Evolutionary conservation across 768 basidiomycete genomes (phyloP), one percentile per base, ranked within the genome.

Genomic region (Auricularia sp.): DNA sequence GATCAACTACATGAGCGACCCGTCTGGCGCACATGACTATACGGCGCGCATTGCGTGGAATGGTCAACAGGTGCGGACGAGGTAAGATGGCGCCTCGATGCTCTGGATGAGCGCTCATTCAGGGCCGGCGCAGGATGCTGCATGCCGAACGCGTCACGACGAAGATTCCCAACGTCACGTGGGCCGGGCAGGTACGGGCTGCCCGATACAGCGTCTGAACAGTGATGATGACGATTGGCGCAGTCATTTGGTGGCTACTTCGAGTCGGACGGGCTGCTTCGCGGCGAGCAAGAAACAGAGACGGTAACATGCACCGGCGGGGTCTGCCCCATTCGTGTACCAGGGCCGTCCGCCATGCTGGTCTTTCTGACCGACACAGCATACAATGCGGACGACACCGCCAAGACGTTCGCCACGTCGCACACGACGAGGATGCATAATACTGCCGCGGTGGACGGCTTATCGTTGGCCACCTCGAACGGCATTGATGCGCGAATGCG

Each of bases 1-100:
- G 63, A 82, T 92, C 76, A 94, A 93, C 73, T 92, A 82, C 70
- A 78, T 90, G 54, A 78, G 80, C 35, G 89, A 91, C 69, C 67
- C 78, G 0, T 76, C 78, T 3, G 87, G 86, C 3, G 81, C 77
- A 0, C 83, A 78, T 68, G 78, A 82, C 61, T 82, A 83, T 66
- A 81, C 77, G 2, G 81, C 81, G 13, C 79, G 76, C 10, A 76
- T 92, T 56, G 76, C 77, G 66, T 67, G 77, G 11, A 74, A 72
- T 61, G 71, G 73, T 13, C 77, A 74, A 0, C 85, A 76, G 24
- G 82, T 88, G 21, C 76, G 76, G 65, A 82, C 85, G 69, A 85
- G 85, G 77, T 82, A 67, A 66, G 81, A 76, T 14, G 65, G 65
- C 0, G 69, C 29, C 29, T 29, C 72, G 4, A 59, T 67, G 2